phyloP scores from a whole-genome alignment of 257 asterid genomes.

The Lavandula angustifolia region DNA sequence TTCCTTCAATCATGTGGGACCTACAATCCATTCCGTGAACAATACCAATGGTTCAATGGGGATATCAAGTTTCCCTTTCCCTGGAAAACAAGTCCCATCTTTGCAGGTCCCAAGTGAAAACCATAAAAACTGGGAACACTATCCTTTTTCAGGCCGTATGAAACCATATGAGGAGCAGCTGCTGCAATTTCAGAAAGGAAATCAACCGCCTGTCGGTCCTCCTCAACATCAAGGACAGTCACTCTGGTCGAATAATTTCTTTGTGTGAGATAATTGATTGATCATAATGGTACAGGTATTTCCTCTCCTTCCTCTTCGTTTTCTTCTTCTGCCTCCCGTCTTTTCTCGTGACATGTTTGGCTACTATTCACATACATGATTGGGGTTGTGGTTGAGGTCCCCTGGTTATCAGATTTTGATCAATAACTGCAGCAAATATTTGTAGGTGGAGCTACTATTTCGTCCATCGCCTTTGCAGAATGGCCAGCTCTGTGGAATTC shows the following conservation, averaged over 20 bases:
- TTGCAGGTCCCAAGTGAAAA: slow-evolving; percentile 52
- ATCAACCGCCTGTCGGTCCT: slow-evolving; percentile 51
- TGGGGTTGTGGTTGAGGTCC: background rate
- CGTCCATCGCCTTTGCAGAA: slow-evolving; percentile 57
- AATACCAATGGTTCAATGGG: slow-evolving; percentile 49
- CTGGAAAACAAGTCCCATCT: slow-evolving; percentile 66
- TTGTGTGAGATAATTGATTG: slow-evolving; percentile 61
- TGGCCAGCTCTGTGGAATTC: slow-evolving; percentile 58
- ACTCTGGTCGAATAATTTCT: slow-evolving; percentile 58
- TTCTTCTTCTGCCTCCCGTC: no score
- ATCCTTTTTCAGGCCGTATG: slow-evolving; percentile 47
- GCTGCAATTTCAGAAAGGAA: slow-evolving; percentile 54
- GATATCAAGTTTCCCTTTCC: slow-evolving; percentile 66
- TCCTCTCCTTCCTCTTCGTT: background rate
- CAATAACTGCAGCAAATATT: slow-evolving; percentile 47
- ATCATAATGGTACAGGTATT: slow-evolving; percentile 44
- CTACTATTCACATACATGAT: background rate
- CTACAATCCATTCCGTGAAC: slow-evolving; percentile 37
- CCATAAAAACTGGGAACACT: slow-evolving; percentile 49
- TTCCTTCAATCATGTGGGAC: slow-evolving; percentile 47
- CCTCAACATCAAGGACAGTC: slow-evolving; percentile 71
- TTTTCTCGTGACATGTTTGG: slow-evolving; percentile 1
- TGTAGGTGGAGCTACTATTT: slow-evolving; percentile 53
- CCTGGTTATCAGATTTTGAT: slow-evolving; percentile 45
- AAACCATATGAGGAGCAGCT: slow-evolving; percentile 53